Base-by-base conservation (phyloP, 2,329 filamentous ascomycete species). In the Fusarium paranaense region DNA sequence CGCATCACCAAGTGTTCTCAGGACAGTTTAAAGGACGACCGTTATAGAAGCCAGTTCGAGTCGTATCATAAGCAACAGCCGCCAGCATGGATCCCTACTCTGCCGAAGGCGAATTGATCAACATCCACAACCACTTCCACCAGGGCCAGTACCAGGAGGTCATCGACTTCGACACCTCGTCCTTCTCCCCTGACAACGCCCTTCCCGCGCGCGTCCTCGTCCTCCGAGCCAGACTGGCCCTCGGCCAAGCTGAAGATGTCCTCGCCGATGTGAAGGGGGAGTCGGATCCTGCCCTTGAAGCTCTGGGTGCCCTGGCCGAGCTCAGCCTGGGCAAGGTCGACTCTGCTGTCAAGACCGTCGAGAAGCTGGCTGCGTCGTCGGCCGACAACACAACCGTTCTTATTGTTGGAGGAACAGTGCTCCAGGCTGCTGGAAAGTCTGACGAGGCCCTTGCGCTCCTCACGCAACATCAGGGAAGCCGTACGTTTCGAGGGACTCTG, bases 141-240 rank as follows among this genome's bases (percentile, higher is more conserved):
- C 90, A 92, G 83, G 95, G 94, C 81, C 95, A 97, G 87, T 98
- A 94, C 88, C 90, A 94, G 80, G 88, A 92, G 80, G 95, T 97
- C 73, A 84, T 97, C 83, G 93, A 97, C 85, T 97, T 95, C 85
- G 93, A 97, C 83, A 93, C 91, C 50, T 91, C 93, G 7, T 87
- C 91, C 69, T 93, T 98, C 80, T 97, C 94, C 52, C 77, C 91
- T 73, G 91, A 93, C 79, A 98, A 98, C 85, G 87, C 88, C 56
- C 87, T 95, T 16, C 90, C 94, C 47, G 93, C 94, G 45, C 92
- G 92, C 67, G 86, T 98, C 52, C 90, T 98, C 65, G 88, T 93
- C 81, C 90, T 96, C 73, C 94, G 97, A 81, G 92, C 96, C 50
- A 93, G 92, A 81, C 91, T 98, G 79, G 95, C 95, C 61, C 89